phyloP scores from a whole-genome alignment of 2,329 filamentous ascomycete species.

The Pestalotiopsis fici region DNA sequence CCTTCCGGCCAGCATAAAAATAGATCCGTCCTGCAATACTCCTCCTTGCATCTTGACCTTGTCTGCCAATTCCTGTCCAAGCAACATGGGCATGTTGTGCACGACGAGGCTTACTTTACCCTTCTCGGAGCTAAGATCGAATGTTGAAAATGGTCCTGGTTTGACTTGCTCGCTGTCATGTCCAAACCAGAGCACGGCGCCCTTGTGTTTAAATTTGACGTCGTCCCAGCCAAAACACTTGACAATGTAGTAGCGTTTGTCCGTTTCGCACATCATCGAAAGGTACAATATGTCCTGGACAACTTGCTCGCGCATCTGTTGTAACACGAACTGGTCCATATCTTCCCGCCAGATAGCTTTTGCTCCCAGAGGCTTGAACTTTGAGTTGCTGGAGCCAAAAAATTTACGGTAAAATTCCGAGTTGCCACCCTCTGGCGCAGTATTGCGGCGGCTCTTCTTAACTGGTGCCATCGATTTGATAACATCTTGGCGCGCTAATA shows the following conservation, averaged over 20 bases:
- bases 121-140: constrained; percentile 37
- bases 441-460: constrained; percentile 4
- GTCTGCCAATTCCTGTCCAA: constrained; percentile 48
- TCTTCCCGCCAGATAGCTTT: constrained; percentile 50
- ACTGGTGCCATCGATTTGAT: constrained; percentile 22
- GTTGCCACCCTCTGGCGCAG: constrained; percentile 6
- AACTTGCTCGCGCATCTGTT: constrained; percentile 48
- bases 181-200: constrained; percentile 47
- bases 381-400: constrained; percentile 14
- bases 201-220: constrained; percentile 37
- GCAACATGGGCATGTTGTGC: constrained; percentile 51
- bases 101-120: constrained; percentile 43
- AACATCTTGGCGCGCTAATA: constrained; percentile 33
- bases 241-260: constrained; percentile 39
- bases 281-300: constrained; percentile 46
- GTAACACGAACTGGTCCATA: constrained; percentile 56
- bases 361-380: constrained; percentile 10
- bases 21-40: constrained; percentile 35
- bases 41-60: constrained; percentile 36
- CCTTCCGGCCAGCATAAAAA: constrained; percentile 44
- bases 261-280: constrained; percentile 25
- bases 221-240: constrained; percentile 46
- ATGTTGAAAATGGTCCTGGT: constrained; percentile 43
- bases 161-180: constrained; percentile 9
- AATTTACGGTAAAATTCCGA: constrained; percentile 10